Conservation (phyloP, 164 flowering plant genomes). For the Vitis cinerea region DNA sequence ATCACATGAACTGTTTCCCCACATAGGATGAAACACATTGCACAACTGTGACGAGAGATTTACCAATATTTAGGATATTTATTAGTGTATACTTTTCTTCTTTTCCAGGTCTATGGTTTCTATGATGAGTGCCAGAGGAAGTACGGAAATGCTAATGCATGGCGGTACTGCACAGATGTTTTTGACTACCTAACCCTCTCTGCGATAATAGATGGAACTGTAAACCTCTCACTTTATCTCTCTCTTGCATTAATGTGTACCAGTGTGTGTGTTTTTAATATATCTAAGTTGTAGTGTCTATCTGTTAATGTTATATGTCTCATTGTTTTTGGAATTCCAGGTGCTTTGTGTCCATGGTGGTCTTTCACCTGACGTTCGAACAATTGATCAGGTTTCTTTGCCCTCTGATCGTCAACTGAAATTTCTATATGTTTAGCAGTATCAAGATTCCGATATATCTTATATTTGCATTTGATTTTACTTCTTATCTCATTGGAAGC, state of each 20-base stretch:
- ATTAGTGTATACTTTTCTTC: conserved; percentile 11
- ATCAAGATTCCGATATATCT: too few relatives aligned
- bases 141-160: conserved; percentile 99
- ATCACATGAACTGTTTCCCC: too few relatives aligned
- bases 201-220: conserved; percentile 97
- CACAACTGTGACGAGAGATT: background rate
- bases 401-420: background rate
- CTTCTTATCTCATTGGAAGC: too few relatives aligned
- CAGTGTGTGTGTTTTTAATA: background rate
- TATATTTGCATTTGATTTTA: too few relatives aligned
- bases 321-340: conserved; percentile 37
- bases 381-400: conserved; percentile 84
- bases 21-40: too few relatives aligned
- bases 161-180: conserved; percentile 99
- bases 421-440: background rate
- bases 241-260: background rate
- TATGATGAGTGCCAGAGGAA: conserved; percentile 99
- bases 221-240: conserved; percentile 25
- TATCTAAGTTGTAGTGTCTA: background rate
- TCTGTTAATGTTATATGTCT: background rate
- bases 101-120: conserved; percentile 88
- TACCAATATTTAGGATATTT: background rate
- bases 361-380: conserved; percentile 94
- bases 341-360: conserved; percentile 99
- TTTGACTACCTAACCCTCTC: conserved; percentile 95